Evolutionary conservation across 768 basidiomycete species (phyloP), one percentile per base, ranked within the genome.

Genomic region (Amyloporia xantha): DNA sequence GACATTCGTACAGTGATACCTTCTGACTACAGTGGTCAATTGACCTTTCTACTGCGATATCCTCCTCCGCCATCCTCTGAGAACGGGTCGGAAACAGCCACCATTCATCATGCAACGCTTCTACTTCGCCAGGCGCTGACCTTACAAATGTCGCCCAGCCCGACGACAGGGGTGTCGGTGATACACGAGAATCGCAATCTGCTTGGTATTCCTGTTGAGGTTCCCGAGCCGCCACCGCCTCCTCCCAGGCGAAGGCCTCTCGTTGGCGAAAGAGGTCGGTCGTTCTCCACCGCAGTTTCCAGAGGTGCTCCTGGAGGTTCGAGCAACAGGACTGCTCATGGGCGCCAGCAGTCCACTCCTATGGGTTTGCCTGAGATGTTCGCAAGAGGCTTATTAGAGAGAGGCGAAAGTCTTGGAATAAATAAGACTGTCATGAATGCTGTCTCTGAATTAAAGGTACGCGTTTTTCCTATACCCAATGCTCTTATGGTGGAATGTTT

Each of bases 41-140:
- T 99, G 23, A 91, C 91, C 20, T 72, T 75, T 48, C 76, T 98
- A 17, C 71, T 99, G 30, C 89, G 89, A 47, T 98, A 97, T 66
- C 91, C 95, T 73, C 75, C 11, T 67, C 74, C 1, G 53, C 68
- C 27, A 42, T 13, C 41, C 27, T 9, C 9, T 44, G 49, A 27
- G 21, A 17, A 30, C 28, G 54, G 44, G 23, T 19, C 30, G 1
- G 55, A 59, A 1, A 50, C 61, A 19, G 56, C 59, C 17, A 60
- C 62, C 27, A 63, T 70, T 33, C 77, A 81, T 60, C 86, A 84
- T 51, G 72, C 81, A 19, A 72, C 72, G 39, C 72, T 95, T 28
- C 76, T 99, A 17, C 64, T 98, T 13, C 78, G 81, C 26, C 96
- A 99, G 66, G 95, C 95, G 0, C 60, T 89, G 36, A 78, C 81